These are phyloP conservation scores for Kazachstania sp. DNA, from an alignment of 1,139 yeast genomes.

Conservation along the genomic window DNA sequence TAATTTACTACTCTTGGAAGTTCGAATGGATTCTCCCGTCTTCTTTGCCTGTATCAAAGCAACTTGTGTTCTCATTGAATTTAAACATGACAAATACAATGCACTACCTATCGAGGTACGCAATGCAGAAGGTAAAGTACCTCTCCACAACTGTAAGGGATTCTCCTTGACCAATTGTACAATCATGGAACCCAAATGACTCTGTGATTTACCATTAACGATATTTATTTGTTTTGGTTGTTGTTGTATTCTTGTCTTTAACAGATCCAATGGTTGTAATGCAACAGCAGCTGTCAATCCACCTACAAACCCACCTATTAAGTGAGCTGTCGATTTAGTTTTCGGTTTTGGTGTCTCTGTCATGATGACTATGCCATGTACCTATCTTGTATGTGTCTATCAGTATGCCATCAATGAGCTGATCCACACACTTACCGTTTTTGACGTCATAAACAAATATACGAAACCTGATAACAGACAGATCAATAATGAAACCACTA, in stretches of 20 bases:
- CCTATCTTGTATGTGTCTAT: background rate
- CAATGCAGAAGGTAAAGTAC: constrained; percentile 82
- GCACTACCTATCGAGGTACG: constrained; percentile 91
- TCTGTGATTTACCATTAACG: constrained; percentile 26
- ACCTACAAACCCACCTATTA: constrained; percentile 77
- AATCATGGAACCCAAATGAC: constrained; percentile 39
- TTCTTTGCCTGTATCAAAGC: constrained; percentile 34
- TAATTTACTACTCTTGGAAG: constrained; percentile 33
- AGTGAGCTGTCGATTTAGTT: constrained; percentile 37
- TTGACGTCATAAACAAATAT: background rate
- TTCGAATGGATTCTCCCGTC: constrained; percentile 1
- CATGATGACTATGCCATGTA: background rate
- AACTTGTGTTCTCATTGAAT: constrained; percentile 43
- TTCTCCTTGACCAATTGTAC: constrained; percentile 24
- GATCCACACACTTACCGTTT: background rate
- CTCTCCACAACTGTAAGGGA: constrained; percentile 71
- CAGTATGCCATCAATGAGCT: background rate
- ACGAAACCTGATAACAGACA: too few relatives aligned
- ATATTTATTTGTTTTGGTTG: constrained; percentile 25
- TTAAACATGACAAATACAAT: constrained; percentile 66
- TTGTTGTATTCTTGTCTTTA: constrained; percentile 88
- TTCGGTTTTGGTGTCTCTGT: background rate
- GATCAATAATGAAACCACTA: too few relatives aligned
- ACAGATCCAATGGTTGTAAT: constrained; percentile 81
- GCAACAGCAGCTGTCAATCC: constrained; percentile 77